These are phyloP conservation scores for Emiliania huxleyi DNA, from an alignment of 78 protist genomes.

Conservation along the genomic window DNA sequence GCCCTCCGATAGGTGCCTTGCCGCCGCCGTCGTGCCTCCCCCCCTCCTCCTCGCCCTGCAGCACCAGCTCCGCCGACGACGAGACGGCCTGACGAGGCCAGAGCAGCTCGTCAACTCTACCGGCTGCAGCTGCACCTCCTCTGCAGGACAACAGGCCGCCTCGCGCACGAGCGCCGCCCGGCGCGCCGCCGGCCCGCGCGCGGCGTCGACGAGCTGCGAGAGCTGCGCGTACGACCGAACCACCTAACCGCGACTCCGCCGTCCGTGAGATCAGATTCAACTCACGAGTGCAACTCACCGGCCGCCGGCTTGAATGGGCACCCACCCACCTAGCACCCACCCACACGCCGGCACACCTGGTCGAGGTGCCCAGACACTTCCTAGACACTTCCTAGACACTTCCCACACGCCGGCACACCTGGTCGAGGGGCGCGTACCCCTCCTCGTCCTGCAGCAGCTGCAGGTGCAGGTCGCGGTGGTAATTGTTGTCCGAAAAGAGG, in stretches of 20 bases:
- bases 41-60: not conserved
- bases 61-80: not conserved
- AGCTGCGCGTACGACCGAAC: not conserved
- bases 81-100: not conserved
- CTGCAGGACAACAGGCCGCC: too few species aligned
- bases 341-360: too few species aligned
- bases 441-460: slow-evolving; percentile 7
- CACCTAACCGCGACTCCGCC: not conserved
- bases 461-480: slow-evolving; percentile 2
- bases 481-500: not conserved
- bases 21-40: not conserved
- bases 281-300: too few species aligned
- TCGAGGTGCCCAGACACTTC: too few species aligned
- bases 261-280: too few species aligned
- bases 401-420: not conserved
- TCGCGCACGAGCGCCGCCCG: not conserved
- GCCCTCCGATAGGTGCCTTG: not conserved
- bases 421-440: not conserved
- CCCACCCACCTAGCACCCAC: too few species aligned
- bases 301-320: too few species aligned
- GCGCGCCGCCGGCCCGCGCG: not conserved
- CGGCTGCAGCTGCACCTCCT: too few species aligned
- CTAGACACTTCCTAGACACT: too few species aligned
- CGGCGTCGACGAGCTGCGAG: not conserved
- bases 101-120: too few species aligned